Evolutionary conservation across 495 filamentous ascomycete genomes (phyloP).

Genomic region (Trichoderma reesei): DNA sequence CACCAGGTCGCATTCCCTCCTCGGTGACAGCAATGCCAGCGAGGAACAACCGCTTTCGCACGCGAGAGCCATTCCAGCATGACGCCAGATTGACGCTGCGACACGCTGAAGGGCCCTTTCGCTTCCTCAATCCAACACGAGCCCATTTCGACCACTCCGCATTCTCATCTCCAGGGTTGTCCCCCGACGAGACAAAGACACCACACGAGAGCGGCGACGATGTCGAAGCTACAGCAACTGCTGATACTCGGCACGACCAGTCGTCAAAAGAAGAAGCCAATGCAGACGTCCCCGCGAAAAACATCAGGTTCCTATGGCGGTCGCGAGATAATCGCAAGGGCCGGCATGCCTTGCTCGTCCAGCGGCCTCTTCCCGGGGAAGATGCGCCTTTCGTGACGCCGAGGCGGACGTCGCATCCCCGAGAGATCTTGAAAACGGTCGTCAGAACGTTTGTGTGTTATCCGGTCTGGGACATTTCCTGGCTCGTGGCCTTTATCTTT

Average conservation of each 20-base stretch:
- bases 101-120: conserved; percentile 13
- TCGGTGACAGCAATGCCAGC: not conserved
- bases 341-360: conserved; percentile 48
- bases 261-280: not conserved
- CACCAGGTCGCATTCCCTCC: not conserved
- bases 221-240: not conserved
- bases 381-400: not conserved
- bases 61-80: not conserved
- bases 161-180: not conserved
- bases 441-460: conserved; percentile 46
- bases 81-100: not conserved
- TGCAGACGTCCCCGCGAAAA: not conserved
- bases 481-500: conserved; percentile 54
- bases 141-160: not conserved
- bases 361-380: conserved; percentile 19
- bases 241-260: not conserved
- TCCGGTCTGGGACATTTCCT: conserved; percentile 63
- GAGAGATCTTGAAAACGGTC: conserved; percentile 34
- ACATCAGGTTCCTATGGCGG: conserved; percentile 27
- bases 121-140: conserved; percentile 21
- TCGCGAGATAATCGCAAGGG: conserved; percentile 65
- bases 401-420: conserved; percentile 36
- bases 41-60: not conserved
- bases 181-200: conserved; percentile 12
- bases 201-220: conserved; percentile 5